Evolutionary conservation across 1,284 basidiomycete species (phyloP), one percentile per base, ranked within the genome.

Genomic region (Tranzscheliella williamsii): DNA sequence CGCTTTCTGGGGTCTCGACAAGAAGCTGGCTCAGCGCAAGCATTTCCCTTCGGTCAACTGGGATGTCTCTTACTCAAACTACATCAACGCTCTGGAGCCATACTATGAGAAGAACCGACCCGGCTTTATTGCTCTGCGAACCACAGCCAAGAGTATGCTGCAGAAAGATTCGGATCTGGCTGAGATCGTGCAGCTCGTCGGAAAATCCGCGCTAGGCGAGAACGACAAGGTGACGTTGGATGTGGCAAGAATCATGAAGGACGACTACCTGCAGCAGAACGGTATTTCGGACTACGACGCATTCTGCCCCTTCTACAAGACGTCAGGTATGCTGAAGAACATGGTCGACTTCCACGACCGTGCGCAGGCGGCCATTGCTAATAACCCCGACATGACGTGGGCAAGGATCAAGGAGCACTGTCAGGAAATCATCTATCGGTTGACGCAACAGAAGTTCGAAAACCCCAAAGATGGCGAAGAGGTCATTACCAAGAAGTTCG

Each of bases 31-130:
- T 2, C 93, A 98, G 79, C 86, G 94, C 67, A 97, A 94, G 79
- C 91, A 97, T 79, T 97, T 97, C 84, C 93, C 93, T 2, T 95
- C 91, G 23, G 94, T 99, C 79, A 97, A 98, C 82, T 98, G 95
- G 94, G 94, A 89, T 73, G 82, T 94, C 17, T 98, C 95, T 6
- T 98, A 98, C 80, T 98, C 94, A 44, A 98, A 98, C 80, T 98
- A 98, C 81, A 89, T 90, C 67, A 92, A 92, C 78, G 86, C 94
- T 6, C 86, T 99, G 42, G 92, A 97, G 78, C 85, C 89, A 1
- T 88, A 93, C 80, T 98, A 97, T 80, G 91, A 97, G 79, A 82
- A 84, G 50, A 65, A 72, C 46, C 87, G 91, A 75, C 90, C 92
- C 1, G 94, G 91, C 30, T 99, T 99, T 79, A 85, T 96, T 42